Base-by-base conservation (phyloP, 192 early-diverging fungal species). In the Polychytrium aggregatum region DNA sequence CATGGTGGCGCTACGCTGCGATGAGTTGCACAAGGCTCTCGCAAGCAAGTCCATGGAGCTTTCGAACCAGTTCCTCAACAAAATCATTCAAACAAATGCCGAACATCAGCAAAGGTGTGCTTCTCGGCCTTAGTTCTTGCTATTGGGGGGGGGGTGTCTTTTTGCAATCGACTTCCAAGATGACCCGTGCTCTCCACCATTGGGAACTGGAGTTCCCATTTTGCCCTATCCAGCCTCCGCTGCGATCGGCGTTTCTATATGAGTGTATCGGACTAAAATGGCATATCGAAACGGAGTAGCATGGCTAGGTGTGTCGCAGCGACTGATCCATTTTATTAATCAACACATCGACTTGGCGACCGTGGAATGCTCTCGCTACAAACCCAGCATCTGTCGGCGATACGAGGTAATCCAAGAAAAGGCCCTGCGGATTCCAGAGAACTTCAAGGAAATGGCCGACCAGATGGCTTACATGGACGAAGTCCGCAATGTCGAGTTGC, bases 401-500 rank as follows among this genome's bases (percentile, higher is more conserved):
- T 81, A 73, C 36, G 64, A 71, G 59, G 44, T 45, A 13, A 78
- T 81, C 20, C 65, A 64, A 50, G 64, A 71, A 38, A 42, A 50
- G 14, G 72, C 78, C 0, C 59, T 78, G 3, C 57, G 60, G 26
- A 56, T 67, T 0, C 78, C 78, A 1, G 78, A 81, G 48, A 65
- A 62, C 50, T 78, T 81, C 44, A 75, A 80, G 39, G 76, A 79
- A 44, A 76, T 81, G 76, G 78, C 77, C 2, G 78, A 81, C 14
- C 71, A 74, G 39, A 68, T 81, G 55, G 69, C 59, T 44, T 74
- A 73, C 46, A 79, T 81, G 70, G 65, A 76, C 34, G 33, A 42
- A 1, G 64, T 71, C 14, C 48, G 56, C 3, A 60, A 55, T 17
- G 48, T 41, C n/a, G 63, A 71, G 16, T 56, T 81, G 2, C 78